Evolutionary conservation across 2,329 filamentous ascomycete species (phyloP).

Genomic region (Blastomyces percursus): DNA sequence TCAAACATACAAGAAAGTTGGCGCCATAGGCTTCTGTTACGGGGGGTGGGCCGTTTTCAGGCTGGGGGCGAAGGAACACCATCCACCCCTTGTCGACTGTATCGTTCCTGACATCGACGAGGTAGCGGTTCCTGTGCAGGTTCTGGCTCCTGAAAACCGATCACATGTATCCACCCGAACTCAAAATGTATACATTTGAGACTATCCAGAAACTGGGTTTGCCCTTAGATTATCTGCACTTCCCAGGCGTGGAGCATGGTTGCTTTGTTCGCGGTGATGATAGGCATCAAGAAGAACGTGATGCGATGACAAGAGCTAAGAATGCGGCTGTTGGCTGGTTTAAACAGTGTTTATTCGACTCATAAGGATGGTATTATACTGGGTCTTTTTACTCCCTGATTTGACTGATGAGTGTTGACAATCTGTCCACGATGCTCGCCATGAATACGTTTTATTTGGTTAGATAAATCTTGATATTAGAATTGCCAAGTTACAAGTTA

Average conservation of each 20-base stretch:
- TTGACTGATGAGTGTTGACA: not conserved
- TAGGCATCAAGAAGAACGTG: conserved; percentile 30
- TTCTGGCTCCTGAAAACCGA: conserved; percentile 45
- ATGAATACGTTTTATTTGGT: not conserved
- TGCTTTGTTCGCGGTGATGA: conserved; percentile 36
- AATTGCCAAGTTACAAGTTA: not conserved
- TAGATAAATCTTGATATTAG: not conserved
- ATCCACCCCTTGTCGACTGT: conserved; percentile 35
- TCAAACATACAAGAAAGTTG: conserved; percentile 23
- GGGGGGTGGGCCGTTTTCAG: conserved; percentile 43
- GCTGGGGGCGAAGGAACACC: conserved; percentile 33
- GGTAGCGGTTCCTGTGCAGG: conserved; percentile 40
- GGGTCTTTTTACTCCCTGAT: not conserved
- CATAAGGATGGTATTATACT: not conserved
- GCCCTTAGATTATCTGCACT: conserved; percentile 42
- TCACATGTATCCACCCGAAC: conserved; percentile 31
- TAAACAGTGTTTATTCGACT: conserved; percentile 14
- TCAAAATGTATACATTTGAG: conserved; percentile 37
- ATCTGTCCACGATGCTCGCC: not conserved
- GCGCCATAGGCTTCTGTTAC: conserved; percentile 41
- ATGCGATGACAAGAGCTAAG: conserved; percentile 40
- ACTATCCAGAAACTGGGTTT: conserved; percentile 31
- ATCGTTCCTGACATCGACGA: conserved; percentile 36
- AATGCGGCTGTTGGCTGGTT: conserved; percentile 40
- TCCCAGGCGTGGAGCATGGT: conserved; percentile 40